phyloP scores from a whole-genome alignment of 2,329 filamentous ascomycete genomes.

The Fusarium fujikuroi region DNA sequence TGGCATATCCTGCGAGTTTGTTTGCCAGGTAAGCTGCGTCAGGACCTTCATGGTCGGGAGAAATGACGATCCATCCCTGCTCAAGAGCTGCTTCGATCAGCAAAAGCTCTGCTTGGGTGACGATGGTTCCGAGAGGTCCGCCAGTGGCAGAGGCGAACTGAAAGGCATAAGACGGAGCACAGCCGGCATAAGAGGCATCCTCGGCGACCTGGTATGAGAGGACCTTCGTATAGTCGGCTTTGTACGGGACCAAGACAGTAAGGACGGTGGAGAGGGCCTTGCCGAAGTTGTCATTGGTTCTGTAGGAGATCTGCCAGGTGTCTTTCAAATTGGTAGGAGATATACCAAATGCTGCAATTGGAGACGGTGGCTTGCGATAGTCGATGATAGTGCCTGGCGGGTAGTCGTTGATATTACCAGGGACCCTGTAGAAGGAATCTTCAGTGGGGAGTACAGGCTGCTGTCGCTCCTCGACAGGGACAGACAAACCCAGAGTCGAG shows the following conservation, averaged over 20 bases:
- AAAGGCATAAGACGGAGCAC: neutral
- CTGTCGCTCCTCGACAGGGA: neutral
- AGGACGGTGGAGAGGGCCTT: neutral
- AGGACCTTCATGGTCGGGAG: neutral
- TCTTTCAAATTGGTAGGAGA: neutral
- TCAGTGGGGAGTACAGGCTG: neutral
- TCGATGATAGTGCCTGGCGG: neutral
- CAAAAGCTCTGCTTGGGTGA: neutral
- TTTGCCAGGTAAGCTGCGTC: neutral
- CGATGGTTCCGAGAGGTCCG: neutral
- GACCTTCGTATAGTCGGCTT: neutral
- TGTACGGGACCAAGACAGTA: neutral
- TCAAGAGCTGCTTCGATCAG: neutral
- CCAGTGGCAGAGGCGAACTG: neutral
- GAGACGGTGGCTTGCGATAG: neutral
- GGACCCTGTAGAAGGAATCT: neutral
- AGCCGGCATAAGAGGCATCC: neutral
- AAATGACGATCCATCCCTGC: neutral
- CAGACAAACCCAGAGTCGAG: neutral
- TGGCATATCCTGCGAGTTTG: neutral
- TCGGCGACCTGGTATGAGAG: neutral
- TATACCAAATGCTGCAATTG: neutral
- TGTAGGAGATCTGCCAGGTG: neutral
- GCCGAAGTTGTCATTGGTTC: neutral
- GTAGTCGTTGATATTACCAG: neutral